Evolutionary conservation across 2,329 filamentous ascomycete species (phyloP), one percentile per base, ranked within the genome.

Genomic region (Diaporthe sp.): DNA sequence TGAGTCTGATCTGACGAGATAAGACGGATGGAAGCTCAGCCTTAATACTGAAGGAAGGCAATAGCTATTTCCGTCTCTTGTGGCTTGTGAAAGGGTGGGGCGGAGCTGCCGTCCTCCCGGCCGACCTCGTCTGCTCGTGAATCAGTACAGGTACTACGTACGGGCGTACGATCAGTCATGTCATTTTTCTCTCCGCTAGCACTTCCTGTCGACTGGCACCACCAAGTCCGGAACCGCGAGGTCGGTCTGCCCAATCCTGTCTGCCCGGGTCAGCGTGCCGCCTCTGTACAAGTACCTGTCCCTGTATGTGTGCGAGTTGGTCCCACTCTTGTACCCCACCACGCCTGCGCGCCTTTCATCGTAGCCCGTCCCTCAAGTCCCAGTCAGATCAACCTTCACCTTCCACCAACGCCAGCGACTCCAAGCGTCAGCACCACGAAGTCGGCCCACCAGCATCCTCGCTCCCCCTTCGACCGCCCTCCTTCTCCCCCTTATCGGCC

Each of bases 331-430:
- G 73, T 76, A 25, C 35, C 58, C 47, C 60, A 71, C 64, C 67
- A 58, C 33, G 35, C 50, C 67, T 60, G 57, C 35, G 58, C 57
- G 55, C 38, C 73, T 57, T 42, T 47, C 68, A 69, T 74, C 52
- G 54, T 33, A 50, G 45, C 35, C 57, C 55, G 60, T 47, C 74
- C 47, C 9, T 58, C 72, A 61, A 9, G 60, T 50, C 50, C 52
- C 42, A 57, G 68, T 74, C 68, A 42, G 40, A 68, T 76, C 74
- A 69, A 74, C 70, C 72, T 76, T 74, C 45, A 54, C 68, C 60
- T 57, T 69, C 50, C 38, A 57, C 22, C 54, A 74, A 38, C 28
- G 57, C 50, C 57, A 70, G 54, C 68, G 58, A 52, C 74, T 73
- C 64, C 64, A 40, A 40, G 57, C 66, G 67, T 74, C 67, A 72